Base-by-base conservation (phyloP, 306 rosid genomes). In the Styphnolobium japonicum region DNA sequence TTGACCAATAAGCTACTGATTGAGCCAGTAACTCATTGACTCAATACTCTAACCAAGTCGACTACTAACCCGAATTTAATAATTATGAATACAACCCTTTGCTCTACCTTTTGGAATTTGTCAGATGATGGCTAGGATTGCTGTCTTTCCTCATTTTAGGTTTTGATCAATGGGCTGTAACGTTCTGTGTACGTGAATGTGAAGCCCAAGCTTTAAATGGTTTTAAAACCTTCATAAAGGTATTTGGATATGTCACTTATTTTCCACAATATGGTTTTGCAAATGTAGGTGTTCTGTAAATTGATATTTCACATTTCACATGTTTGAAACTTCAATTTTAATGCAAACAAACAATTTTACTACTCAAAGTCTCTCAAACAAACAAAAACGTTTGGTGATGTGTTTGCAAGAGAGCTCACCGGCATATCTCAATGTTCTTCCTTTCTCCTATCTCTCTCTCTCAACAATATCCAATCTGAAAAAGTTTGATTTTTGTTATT, bases 141-240 rank as follows among this genome's bases (percentile, higher is more conserved):
- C 66, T 82, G 21, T 58, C 39, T 55, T 67, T 15, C 27, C 56
- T 48, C 22, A 43, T 80, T 82, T 76, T 86, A 90, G 89, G 87
- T 87, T 80, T 90, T 88, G 70, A 86, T 90, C 81, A 85, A 90
- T 63, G 92, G 92, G 60, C 82, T 91, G 64, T 87, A 89, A 51
- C 92, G 88, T 89, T 83, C 82, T 52, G 87, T 83, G 21, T 21
- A 88, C 16, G 39, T 83, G 60, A 89, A 88, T 4, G 91, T 88
- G 62, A 90, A 71, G 82, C 90, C 87, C 52, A 85, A 88, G 76
- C 77, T 92, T 19, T 87, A 86, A 77, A 77, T 85, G 49, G 91
- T 88, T 27, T n/a, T 51, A 90, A 92, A 81, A 81, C 86, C 71
- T 91, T 86, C 81, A 87, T 88, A 56, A 89, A 92, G 92, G 90